Percentiles rank a stretch among this genome's conserved stretches.
Evolutionary conservation across 2,329 filamentous ascomycete genomes (phyloP).

Genomic region (Aspergillus sp.): DNA sequence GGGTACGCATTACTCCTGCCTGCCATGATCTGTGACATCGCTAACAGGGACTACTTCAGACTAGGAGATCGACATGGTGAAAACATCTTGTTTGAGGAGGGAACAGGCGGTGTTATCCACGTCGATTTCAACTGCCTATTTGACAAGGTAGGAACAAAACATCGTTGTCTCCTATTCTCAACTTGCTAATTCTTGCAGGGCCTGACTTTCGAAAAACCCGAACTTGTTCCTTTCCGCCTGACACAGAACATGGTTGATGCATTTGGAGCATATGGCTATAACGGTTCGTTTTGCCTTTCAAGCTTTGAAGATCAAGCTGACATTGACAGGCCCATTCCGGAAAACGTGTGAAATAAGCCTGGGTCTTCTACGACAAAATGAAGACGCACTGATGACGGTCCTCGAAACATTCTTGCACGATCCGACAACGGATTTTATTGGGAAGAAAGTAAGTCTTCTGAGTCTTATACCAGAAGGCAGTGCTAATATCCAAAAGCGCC

Average conservation of each 20-base stretch:
- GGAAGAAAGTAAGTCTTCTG: constrained; percentile 57
- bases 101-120: constrained; percentile 89
- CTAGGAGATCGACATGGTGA: constrained; percentile 95
- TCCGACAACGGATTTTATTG: constrained; percentile 88
- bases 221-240: constrained; percentile 90
- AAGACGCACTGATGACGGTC: constrained; percentile 96
- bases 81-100: constrained; percentile 92
- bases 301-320: neutral
- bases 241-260: constrained; percentile 99
- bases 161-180: neutral
- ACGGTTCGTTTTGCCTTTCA: constrained; percentile 47
- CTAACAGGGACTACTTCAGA: constrained; percentile 32
- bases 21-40: neutral
- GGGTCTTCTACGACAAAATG: constrained; percentile 77
- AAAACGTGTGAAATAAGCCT: constrained; percentile 88
- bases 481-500: constrained; percentile 38
- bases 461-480: neutral
- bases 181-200: constrained; percentile 46
- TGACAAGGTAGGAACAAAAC: constrained; percentile 61
- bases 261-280: constrained; percentile 91
- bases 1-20: constrained; percentile 43
- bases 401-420: constrained; percentile 97
- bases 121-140: constrained; percentile 99
- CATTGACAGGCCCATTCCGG: constrained; percentile 67
- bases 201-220: constrained; percentile 88